Base-by-base conservation (phyloP, 768 basidiomycete genomes). In the Mycena haematopus region DNA sequence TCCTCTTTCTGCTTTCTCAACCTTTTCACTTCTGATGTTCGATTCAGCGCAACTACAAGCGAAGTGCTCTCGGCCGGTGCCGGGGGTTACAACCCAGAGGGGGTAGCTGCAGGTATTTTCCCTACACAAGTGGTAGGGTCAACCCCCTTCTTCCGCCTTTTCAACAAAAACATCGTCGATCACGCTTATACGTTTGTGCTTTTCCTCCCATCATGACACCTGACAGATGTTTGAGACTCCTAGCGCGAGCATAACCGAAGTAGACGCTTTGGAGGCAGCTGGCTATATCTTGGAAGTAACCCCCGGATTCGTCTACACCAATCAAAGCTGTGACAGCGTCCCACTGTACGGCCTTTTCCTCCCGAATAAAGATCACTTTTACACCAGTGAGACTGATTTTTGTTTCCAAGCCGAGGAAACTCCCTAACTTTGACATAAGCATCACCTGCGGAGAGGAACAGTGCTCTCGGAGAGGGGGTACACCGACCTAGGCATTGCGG, bases 271-370 rank as follows among this genome's bases (percentile, higher is more conserved):
- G 2, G 22, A 24, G 22, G 44, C 44, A 45, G 44, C 21, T 9
- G 55, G 55, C n/a, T 56, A 56, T 44, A 22, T 21, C 42, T 33
- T 45, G 21, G 44, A 46, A 33, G 10, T 1, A 1, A 56, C 55
- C n/a, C 29, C 21, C 11, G 29, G 29, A 21, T 36, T n/a, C 13
- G 55, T 46, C 21, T 31, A 31, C 29, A 9, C 29, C 29, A 31
- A 31, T 31, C 29, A 31, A 9, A 31, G 29, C 29, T 31, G 29
- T 31, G 9, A 31, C 29, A 31, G 29, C 29, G 9, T 31, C 9
- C 29, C 29, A 9, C 29, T 31, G 29, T 31, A 31, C 29, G 29
- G 29, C 29, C 29, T 31, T 31, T 31, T 31, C 29, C 9, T 31
- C n/a, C n/a, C n/a, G 29, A 31, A 31, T 9, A 31, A 31, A 5